Evolutionary conservation across 495 filamentous ascomycete genomes (phyloP).

Genomic region (Penicillium lagena): DNA sequence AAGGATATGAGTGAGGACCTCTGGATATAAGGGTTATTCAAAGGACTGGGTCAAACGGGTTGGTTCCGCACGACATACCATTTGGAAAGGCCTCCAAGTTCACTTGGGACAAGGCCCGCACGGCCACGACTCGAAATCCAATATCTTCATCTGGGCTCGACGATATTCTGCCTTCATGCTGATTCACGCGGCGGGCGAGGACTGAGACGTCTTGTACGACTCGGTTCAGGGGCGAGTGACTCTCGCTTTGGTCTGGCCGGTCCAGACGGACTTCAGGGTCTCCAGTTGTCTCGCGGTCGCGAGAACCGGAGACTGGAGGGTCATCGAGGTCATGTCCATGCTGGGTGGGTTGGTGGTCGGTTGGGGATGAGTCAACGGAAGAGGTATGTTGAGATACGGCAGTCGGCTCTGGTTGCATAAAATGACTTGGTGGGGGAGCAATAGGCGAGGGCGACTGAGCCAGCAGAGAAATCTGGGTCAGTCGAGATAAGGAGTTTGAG

Average conservation of each 20-base stretch:
- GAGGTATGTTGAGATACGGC: conserved; percentile 51
- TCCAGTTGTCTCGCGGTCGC: conserved; percentile 18
- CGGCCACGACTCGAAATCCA: conserved; percentile 56
- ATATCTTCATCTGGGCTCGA: conserved; percentile 35
- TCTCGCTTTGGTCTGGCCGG: conserved; percentile 18
- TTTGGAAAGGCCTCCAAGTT: conserved; percentile 70
- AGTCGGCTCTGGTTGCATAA: conserved; percentile 84
- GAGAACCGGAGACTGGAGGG: conserved; percentile 30
- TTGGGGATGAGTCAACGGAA: conserved; percentile 36
- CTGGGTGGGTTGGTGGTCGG: conserved; percentile 47
- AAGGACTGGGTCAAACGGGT: not conserved
- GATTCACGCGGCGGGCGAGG: conserved; percentile 54
- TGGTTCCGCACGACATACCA: conserved; percentile 46
- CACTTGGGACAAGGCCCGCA: conserved; percentile 41
- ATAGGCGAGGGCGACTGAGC: conserved; percentile 60
- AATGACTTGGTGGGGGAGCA: conserved; percentile 47
- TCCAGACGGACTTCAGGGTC: conserved; percentile 20
- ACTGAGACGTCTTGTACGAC: conserved; percentile 8
- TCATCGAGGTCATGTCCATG: conserved; percentile 64
- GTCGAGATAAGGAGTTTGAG: conserved; percentile 18
- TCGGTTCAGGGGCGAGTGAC: conserved; percentile 24
- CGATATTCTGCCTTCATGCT: conserved; percentile 60
- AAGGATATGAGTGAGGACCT: conserved; percentile 86
- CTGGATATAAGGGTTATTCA: conserved; percentile 41
- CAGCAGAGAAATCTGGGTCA: conserved; percentile 37